Evolutionary conservation across 129 eudicot genomes (phyloP), one percentile per base, ranked within the genome.

Genomic region (Flaveria ramosissima): DNA sequence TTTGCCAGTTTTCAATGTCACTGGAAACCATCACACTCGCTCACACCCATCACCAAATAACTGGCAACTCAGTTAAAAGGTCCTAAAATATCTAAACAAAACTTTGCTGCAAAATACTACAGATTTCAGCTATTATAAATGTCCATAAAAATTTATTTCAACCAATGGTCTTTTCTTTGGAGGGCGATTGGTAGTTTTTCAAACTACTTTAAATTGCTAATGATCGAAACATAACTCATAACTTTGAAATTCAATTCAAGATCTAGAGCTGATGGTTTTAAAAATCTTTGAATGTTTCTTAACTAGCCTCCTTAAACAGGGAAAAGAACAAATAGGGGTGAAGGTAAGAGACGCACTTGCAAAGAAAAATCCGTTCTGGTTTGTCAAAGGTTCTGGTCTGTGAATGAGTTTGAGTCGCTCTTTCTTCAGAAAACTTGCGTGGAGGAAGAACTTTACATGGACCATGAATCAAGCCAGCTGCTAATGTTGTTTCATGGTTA

Each of bases 391-490:
- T 75, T 55, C 72, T 71, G 45, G 55, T 68, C 75, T 71, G 84
- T 45, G 75, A 70, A 55, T 61, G 79, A 59, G 73, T 72, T 77
- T 78, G 81, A 72, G 75, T 84, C 43, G 59, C 87, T 67, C 26
- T 85, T 74, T 90, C 93, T 78, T 85, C 90, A 45, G 78, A 79
- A 74, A 82, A 90, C 24, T 78, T 83, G 73, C 86, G 78, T 24
- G 92, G 85, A 60, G 92, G 90, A 81, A 90, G 91, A 79, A 93
- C 96, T 78, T 85, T 77, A 83, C 98, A 93, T 1, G 91, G 91
- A 74, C 93, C 85, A 83, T 87, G 84, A 69, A 90, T 86, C 77
- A 84, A 77, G 36, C 91, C 87, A 66, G 88, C 97, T 79, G 78
- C 72, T 63, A 93, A 7, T 20, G 83, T 68, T 41, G 73, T 85